phyloP scores from a whole-genome alignment of 495 filamentous ascomycete genomes.

The Pseudotulostoma volvatum region DNA sequence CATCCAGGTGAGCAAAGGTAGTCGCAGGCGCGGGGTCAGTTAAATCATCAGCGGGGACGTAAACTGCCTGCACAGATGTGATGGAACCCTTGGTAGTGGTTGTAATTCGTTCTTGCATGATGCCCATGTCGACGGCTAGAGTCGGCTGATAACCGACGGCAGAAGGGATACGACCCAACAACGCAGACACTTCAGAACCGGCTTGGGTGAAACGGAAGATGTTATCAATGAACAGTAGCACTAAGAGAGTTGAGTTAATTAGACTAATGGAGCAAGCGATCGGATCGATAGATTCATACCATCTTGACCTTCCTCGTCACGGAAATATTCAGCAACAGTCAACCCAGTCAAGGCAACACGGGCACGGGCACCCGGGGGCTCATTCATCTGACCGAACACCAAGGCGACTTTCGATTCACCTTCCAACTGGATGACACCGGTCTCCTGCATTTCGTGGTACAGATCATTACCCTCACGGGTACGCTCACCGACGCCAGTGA shows the following conservation, averaged over 20 bases:
- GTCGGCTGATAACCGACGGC: conserved; percentile 99
- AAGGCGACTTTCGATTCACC: conserved; percentile 99
- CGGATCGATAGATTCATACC: no score
- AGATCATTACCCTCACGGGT: conserved; percentile 99
- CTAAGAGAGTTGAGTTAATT: no score
- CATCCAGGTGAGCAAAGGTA: conserved; percentile 99
- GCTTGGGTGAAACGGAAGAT: conserved; percentile 99
- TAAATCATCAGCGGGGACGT: conserved; percentile 99
- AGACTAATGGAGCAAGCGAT: no score
- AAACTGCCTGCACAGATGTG: conserved; percentile 99
- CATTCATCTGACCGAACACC: conserved; percentile 99
- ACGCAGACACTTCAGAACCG: conserved; percentile 98
- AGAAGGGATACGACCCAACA: conserved; percentile 99
- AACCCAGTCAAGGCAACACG: conserved; percentile 94
- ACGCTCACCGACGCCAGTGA: conserved; percentile 99
- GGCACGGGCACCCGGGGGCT: conserved; percentile 97
- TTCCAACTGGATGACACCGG: conserved; percentile 95
- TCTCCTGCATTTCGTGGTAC: conserved; percentile 99
- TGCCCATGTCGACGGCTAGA: conserved; percentile 99
- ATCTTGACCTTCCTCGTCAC: conserved; percentile 95
- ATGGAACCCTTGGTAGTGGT: conserved; percentile 99
- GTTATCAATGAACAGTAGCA: conserved; percentile 99
- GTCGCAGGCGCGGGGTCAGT: conserved; percentile 98
- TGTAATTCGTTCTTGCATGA: conserved; percentile 99
- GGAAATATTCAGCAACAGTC: conserved; percentile 73